phyloP scores from a whole-genome alignment of 495 filamentous ascomycete species.

The Echria macrotheca region DNA sequence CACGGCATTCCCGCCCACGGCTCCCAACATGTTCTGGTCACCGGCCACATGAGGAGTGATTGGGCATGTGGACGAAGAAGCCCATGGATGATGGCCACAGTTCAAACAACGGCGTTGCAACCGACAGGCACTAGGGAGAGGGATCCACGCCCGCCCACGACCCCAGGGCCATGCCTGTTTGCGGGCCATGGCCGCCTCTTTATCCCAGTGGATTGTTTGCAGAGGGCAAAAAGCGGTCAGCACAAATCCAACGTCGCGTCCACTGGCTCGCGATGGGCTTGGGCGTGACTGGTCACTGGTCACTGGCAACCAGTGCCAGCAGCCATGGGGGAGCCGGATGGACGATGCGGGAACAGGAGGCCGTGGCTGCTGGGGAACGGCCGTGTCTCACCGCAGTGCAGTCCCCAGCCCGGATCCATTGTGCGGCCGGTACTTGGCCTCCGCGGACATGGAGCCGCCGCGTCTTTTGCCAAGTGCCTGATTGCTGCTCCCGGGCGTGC shows the following conservation, averaged over 20 bases:
- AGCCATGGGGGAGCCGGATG: not conserved
- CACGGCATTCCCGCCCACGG: not conserved
- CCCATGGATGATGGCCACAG: constrained; percentile 6
- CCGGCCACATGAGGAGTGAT: not conserved
- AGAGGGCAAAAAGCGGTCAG: too few species aligned
- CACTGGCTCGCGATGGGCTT: not conserved
- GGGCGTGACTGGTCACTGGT: not conserved
- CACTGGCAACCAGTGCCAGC: too few species aligned
- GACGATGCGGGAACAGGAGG: constrained; percentile 6
- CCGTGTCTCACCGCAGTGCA: too few species aligned
- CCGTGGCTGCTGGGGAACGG: too few species aligned
- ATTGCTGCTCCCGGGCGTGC: not conserved
- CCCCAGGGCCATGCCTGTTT: not conserved
- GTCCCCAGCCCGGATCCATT: too few species aligned
- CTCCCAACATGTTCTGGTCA: not conserved
- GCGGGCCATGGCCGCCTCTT: too few species aligned
- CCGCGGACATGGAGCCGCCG: not conserved
- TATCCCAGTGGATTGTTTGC: too few species aligned
- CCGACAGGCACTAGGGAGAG: not conserved
- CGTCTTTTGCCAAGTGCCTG: not conserved
- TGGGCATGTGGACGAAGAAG: constrained; percentile 4
- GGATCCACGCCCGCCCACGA: not conserved
- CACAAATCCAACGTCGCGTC: not conserved
- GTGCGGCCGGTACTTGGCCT: too few species aligned
- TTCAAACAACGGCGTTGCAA: constrained; percentile 11